Percentiles rank a stretch among this genome's conserved stretches.
These are phyloP conservation scores for Agrocybe chaxingu DNA, from an alignment of 768 basidiomycete species.

Conservation along the genomic window DNA sequence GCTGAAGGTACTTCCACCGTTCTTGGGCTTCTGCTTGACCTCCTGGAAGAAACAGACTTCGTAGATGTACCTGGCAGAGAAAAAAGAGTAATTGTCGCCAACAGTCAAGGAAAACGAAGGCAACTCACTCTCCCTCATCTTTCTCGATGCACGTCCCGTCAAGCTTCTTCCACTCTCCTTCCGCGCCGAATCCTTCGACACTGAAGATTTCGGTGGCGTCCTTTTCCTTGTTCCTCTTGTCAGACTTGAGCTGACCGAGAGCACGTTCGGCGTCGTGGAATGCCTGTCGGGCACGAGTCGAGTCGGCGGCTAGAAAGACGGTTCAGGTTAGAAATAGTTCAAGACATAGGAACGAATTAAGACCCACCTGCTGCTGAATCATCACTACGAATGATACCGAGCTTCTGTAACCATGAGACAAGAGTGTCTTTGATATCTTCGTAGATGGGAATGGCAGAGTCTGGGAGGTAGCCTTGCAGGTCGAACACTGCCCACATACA, in stretches of 20 bases:
- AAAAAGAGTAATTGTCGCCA: not conserved
- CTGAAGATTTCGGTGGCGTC: slow-evolving; percentile 69
- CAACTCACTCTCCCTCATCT: slow-evolving; percentile 85
- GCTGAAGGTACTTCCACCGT: slow-evolving; percentile 69
- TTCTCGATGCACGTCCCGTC: slow-evolving; percentile 77
- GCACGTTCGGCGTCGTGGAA: slow-evolving; percentile 60
- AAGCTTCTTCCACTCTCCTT: slow-evolving; percentile 97
- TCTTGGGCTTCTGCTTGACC: slow-evolving; percentile 84
- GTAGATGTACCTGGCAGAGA: slow-evolving; percentile 75
- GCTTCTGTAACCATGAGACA: slow-evolving; percentile 55
- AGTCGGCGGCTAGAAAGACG: slow-evolving; percentile 34
- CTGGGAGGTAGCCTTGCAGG: slow-evolving; percentile 81
- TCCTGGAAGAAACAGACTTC: slow-evolving; percentile 90
- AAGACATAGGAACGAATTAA: not conserved
- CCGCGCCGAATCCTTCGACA: slow-evolving; percentile 60
- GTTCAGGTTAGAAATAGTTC: not conserved
- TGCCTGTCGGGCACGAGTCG: slow-evolving; percentile 60
- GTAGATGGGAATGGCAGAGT: slow-evolving; percentile 70
- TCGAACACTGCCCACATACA: slow-evolving; percentile 60
- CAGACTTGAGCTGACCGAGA: slow-evolving; percentile 48
- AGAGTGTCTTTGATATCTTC: slow-evolving; percentile 61
- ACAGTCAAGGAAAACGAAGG: not conserved
- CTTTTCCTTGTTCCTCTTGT: slow-evolving; percentile 50
- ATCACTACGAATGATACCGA: slow-evolving; percentile 53
- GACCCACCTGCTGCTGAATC: slow-evolving; percentile 38